Base-by-base conservation (phyloP, 768 basidiomycete genomes). In the Boletus patriciae region DNA sequence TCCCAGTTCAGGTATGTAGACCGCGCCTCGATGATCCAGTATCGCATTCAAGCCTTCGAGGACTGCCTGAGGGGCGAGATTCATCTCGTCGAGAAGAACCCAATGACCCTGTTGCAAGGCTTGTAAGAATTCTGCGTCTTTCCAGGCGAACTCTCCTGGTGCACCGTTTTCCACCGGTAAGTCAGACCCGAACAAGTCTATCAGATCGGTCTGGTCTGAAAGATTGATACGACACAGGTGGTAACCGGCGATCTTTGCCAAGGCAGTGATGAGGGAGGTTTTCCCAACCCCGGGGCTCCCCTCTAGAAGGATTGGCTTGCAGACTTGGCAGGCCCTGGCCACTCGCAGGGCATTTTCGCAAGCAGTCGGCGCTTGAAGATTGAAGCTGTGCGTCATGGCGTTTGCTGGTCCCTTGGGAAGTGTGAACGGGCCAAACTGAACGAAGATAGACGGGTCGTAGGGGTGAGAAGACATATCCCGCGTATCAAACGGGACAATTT, bases 51-150 rank as follows among this genome's bases (percentile, higher is more conserved):
- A 82, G 29, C 97, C 97, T 74, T 99, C 97, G 2, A 99, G 83
- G 6, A 99, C 88, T 0, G 97, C 88, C 67, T 99, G 96, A 31
- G 96, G 92, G 0, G 96, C 96, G 38, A 99, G 80, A 68, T 99
- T 99, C 97, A 99, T 98, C 71, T 99, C 97, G 68, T 99, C 97
- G 11, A 99, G 81, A 7, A 99, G 83, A 6, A 98, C 96, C 97
- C 97, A 99, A 57, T 92, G 86, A 1, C 97, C 97, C n/a, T 90
- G 82, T 68, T 97, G 94, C 74, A 99, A 74, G 2, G 97, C 95
- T 55, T 83, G 85, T 41, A 99, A 78, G 70, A 99, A 99, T 55
- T 96, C 94, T 0, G 96, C 97, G 61, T 98, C 94, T 71, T 88
- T 92, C 97, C 97, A 99, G 2, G 87, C 87, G 68, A 99, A 99